Evolutionary conservation across 257 asterid species (phyloP).

Genomic region (Leonotis leonurus): DNA sequence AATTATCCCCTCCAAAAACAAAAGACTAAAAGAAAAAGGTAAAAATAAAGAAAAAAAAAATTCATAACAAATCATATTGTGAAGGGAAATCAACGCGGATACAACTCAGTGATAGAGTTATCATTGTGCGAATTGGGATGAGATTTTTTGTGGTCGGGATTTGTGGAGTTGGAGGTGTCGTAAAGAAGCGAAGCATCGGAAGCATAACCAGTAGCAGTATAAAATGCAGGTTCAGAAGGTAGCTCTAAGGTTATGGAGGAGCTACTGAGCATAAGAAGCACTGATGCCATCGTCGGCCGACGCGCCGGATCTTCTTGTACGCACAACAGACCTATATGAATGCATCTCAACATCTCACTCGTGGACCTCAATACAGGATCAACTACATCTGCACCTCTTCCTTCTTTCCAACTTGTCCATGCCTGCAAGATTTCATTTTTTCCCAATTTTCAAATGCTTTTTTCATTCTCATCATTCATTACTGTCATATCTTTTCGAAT

Average conservation of each 20-base stretch:
- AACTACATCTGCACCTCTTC: constrained; percentile 12
- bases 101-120: constrained; percentile 1
- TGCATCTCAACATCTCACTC: constrained; percentile 22
- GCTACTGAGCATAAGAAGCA: constrained; percentile 25
- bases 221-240: constrained; percentile 30
- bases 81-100: constrained; percentile 7
- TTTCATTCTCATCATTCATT: too few relatives aligned
- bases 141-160: not conserved
- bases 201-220: not conserved
- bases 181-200: not conserved
- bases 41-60: too few relatives aligned
- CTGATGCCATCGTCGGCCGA: constrained; percentile 31
- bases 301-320: constrained; percentile 22
- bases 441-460: too few relatives aligned
- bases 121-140: constrained; percentile 6
- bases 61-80: too few relatives aligned
- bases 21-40: too few relatives aligned
- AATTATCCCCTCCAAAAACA: too few relatives aligned
- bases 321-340: constrained; percentile 29
- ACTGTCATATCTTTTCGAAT: too few relatives aligned
- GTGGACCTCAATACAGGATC: constrained; percentile 18
- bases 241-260: constrained; percentile 6
- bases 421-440: constrained; percentile 12
- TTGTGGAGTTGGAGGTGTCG: not conserved
- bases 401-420: constrained; percentile 28